Percentiles rank a stretch among this genome's conserved stretches.
Conservation (phyloP, 768 basidiomycete genomes). For the Lyophyllum shimeji region DNA sequence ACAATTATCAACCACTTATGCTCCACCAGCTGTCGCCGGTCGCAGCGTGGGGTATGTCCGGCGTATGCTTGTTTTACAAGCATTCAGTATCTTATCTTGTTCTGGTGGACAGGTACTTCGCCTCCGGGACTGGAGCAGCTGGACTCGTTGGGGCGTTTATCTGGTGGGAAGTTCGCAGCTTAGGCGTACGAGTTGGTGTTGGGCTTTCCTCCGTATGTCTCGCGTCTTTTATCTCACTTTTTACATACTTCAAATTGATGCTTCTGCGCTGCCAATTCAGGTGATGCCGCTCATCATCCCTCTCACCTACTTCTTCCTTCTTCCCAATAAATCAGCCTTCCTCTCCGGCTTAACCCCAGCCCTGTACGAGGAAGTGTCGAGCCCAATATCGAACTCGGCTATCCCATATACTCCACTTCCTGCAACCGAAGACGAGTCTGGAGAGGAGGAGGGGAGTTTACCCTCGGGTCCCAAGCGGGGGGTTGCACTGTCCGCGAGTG, state of each 20-base stretch:
- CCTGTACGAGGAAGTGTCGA: constrained; percentile 36
- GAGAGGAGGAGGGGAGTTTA: constrained; percentile 40
- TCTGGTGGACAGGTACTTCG: constrained; percentile 66
- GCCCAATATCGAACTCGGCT: constrained; percentile 21
- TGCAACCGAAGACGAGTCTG: constrained; percentile 36
- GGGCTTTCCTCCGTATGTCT: constrained; percentile 74
- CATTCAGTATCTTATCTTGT: background rate
- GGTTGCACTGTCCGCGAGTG: constrained; percentile 57
- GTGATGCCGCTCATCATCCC: constrained; percentile 82
- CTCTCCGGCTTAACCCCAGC: constrained; percentile 35
- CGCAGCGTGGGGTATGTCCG: constrained; percentile 73
- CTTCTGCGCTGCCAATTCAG: constrained; percentile 36
- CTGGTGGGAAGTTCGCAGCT: constrained; percentile 90
- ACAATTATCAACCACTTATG: constrained; percentile 85
- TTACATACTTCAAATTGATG: background rate
- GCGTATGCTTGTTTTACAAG: background rate
- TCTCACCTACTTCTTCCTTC: constrained; percentile 70
- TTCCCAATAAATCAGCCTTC: constrained; percentile 63
- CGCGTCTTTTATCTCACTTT: background rate
- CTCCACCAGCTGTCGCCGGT: constrained; percentile 66
- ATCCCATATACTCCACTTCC: constrained; percentile 45
- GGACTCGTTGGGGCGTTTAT: constrained; percentile 89
- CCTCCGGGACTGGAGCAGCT: constrained; percentile 92
- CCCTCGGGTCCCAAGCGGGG: constrained; percentile 38
- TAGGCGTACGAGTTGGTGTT: constrained; percentile 84